Conservation (phyloP, 495 filamentous ascomycete genomes). For the Tuber umbilicatum region DNA sequence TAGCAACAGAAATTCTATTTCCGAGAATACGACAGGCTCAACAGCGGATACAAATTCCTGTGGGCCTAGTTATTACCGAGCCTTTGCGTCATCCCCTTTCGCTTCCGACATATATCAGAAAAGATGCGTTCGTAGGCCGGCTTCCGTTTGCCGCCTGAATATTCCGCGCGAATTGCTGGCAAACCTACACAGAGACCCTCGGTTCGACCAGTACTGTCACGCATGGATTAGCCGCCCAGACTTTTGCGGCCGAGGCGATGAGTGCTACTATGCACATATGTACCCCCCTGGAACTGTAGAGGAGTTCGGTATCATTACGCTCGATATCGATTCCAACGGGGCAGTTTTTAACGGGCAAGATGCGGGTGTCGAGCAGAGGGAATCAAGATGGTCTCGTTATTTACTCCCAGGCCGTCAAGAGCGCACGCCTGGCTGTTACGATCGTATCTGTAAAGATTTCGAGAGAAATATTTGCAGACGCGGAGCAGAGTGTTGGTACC, state of each 20-base stretch:
- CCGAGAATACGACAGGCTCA: neutral
- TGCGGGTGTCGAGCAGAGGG: conserved; percentile 9
- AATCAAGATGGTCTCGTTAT: conserved; percentile 11
- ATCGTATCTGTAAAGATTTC: conserved; percentile 15
- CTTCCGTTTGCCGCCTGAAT: conserved; percentile 9
- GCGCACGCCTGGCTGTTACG: conserved; percentile 19
- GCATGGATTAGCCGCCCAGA: conserved; percentile 26
- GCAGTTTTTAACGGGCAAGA: neutral
- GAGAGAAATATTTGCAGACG: conserved; percentile 5
- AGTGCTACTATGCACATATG: conserved; percentile 21
- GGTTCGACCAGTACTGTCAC: conserved; percentile 22
- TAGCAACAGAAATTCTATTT: neutral
- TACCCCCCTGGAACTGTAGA: conserved; percentile 18
- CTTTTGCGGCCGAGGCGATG: conserved; percentile 19
- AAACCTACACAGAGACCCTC: conserved; percentile 17
- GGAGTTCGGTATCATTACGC: conserved; percentile 21
- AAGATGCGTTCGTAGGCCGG: neutral
- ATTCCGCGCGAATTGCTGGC: conserved; percentile 10
- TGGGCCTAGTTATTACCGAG: neutral
- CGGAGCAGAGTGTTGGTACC: conserved; percentile 24
- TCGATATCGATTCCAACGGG: conserved; percentile 6
- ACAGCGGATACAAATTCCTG: neutral
- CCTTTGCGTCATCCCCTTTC: neutral
- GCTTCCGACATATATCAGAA: neutral
- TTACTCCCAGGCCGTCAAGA: conserved; percentile 16